phyloP scores from a whole-genome alignment of 2,329 filamentous ascomycete species.

The Phoma sp. region DNA sequence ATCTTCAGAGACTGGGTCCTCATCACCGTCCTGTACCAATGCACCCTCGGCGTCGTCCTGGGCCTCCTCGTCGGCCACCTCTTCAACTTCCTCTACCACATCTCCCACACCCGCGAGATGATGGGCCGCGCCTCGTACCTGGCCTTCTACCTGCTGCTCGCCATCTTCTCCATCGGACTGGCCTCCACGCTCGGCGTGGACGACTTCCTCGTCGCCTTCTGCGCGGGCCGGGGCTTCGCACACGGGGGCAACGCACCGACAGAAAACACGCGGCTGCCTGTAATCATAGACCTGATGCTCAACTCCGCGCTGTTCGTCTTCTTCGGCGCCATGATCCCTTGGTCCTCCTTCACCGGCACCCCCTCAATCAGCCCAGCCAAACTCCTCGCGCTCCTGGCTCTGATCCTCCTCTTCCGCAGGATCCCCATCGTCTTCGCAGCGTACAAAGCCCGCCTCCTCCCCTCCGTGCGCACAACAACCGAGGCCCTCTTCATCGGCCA shows the following conservation, averaged over 20 bases:
- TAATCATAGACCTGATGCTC: conserved; percentile 61
- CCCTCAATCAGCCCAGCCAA: conserved; percentile 50
- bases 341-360: conserved; percentile 50
- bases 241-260: conserved; percentile 60
- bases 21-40: conserved; percentile 63
- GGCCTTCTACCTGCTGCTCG: conserved; percentile 62
- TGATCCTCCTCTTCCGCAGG: conserved; percentile 60
- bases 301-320: conserved; percentile 64
- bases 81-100: conserved; percentile 57
- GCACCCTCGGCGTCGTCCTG: conserved; percentile 54
- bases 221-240: conserved; percentile 61
- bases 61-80: conserved; percentile 56
- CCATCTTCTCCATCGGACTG: conserved; percentile 59
- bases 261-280: conserved; percentile 53
- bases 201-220: conserved; percentile 63
- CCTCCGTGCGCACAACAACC: conserved; percentile 56
- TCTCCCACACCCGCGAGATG: conserved; percentile 53
- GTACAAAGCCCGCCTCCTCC: conserved; percentile 53
- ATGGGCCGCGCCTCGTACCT: conserved; percentile 59
- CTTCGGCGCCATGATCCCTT: conserved; percentile 62
- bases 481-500: conserved; percentile 63
- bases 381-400: conserved; percentile 53
- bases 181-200: conserved; percentile 60
- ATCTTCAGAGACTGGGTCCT: conserved; percentile 60
- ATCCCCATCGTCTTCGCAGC: conserved; percentile 58